Evolutionary conservation across 805 yeast genomes (phyloP).

Genomic region (Yarrowia sp.): DNA sequence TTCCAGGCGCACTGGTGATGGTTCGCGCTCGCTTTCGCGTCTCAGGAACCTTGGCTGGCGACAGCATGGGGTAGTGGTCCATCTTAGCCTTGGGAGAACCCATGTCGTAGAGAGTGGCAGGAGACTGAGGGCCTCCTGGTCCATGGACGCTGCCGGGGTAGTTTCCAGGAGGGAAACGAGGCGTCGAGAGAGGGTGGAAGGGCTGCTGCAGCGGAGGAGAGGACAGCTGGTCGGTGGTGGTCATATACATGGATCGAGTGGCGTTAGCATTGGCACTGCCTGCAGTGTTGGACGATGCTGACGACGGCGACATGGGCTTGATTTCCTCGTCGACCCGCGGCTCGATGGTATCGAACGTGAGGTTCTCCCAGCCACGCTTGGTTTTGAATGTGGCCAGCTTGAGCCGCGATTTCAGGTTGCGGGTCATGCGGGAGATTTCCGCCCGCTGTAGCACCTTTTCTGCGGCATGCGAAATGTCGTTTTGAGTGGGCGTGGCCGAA

Average conservation of each 20-base stretch:
- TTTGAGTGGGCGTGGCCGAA: not conserved
- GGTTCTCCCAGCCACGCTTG: slow-evolving; percentile 42
- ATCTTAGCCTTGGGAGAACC: slow-evolving; percentile 9
- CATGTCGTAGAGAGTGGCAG: not conserved
- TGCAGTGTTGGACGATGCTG: slow-evolving; percentile 19
- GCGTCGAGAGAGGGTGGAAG: slow-evolving; percentile 6
- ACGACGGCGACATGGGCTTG: slow-evolving; percentile 3
- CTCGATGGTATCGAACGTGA: slow-evolving; percentile 41
- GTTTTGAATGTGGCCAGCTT: slow-evolving; percentile 45
- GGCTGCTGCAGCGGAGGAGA: slow-evolving; percentile 12
- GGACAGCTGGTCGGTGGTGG: slow-evolving; percentile 2
- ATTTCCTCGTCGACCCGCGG: slow-evolving; percentile 35
- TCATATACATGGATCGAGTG: slow-evolving; percentile 10
- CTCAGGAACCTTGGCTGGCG: slow-evolving; percentile 14
- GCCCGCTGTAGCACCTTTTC: slow-evolving; percentile 45
- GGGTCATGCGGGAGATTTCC: slow-evolving; percentile 44
- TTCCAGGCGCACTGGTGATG: not conserved
- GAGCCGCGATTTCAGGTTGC: slow-evolving; percentile 44
- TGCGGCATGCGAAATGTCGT: slow-evolving; percentile 32
- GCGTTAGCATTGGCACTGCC: slow-evolving; percentile 24
- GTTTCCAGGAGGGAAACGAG: not conserved
- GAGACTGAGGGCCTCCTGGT: slow-evolving; percentile 8
- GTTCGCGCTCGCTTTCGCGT: slow-evolving; percentile 19
- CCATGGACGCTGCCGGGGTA: slow-evolving; percentile 7
- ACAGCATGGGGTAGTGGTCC: slow-evolving; percentile 9